These are phyloP conservation scores for Pelargonium fulgidum DNA, from an alignment of 441 rosid genomes.

Conservation along the genomic window DNA sequence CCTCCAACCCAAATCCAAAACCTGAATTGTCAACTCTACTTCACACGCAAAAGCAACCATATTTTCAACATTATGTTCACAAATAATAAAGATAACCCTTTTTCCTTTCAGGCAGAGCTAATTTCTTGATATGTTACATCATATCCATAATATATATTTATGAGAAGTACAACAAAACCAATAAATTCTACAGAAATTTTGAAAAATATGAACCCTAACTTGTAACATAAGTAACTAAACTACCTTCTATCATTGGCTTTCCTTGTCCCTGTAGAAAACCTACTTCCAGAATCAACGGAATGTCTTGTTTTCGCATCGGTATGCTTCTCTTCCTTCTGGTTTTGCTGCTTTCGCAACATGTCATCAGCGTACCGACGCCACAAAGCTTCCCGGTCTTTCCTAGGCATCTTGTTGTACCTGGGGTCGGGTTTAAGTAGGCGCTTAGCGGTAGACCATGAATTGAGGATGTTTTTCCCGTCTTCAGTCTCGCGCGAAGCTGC, in stretches of 20 bases:
- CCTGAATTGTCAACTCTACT: too few species aligned
- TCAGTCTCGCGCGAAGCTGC: slow-evolving; percentile 63
- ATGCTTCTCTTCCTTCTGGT: slow-evolving; percentile 46
- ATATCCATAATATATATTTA: too few species aligned
- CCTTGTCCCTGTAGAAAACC: slow-evolving; percentile 37
- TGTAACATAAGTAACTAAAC: background rate
- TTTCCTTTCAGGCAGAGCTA: too few species aligned
- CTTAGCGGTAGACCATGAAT: slow-evolving; percentile 94
- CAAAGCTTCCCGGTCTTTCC: slow-evolving; percentile 68
- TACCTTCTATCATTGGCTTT: slow-evolving; percentile 35
- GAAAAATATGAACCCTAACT: background rate
- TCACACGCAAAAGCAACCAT: too few species aligned
- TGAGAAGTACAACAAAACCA: background rate
- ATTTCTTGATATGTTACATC: too few species aligned
- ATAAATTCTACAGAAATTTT: slow-evolving; percentile 13
- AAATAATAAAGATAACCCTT: too few species aligned
- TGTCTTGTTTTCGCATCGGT: slow-evolving; percentile 41
- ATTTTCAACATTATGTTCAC: too few species aligned
- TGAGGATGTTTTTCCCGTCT: slow-evolving; percentile 68
- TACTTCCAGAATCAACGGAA: slow-evolving; percentile 32
- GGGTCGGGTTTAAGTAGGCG: slow-evolving; percentile 65
- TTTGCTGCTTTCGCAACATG: slow-evolving; percentile 50
- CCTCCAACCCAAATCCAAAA: too few species aligned
- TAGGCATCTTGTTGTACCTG: slow-evolving; percentile 79
- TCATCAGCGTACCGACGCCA: slow-evolving; percentile 81